These are phyloP conservation scores for Cercophora newfieldiana DNA, from an alignment of 495 filamentous ascomycete genomes.

Conservation along the genomic window DNA sequence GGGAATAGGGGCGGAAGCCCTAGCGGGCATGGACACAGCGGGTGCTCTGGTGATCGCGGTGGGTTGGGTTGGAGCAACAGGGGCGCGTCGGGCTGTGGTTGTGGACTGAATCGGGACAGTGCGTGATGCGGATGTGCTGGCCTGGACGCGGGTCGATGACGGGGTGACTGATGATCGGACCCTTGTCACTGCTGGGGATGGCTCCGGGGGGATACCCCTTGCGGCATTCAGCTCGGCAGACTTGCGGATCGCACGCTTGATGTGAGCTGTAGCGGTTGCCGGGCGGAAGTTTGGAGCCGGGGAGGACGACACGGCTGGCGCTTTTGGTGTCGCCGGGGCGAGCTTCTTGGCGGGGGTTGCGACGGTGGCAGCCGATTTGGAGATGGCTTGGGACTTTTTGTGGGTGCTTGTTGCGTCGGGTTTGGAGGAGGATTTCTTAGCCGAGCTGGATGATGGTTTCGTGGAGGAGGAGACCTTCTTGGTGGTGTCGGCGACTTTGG, in stretches of 20 bases:
- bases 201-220: neutral
- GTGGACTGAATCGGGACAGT: neutral
- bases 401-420: neutral
- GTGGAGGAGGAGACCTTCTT: slow-evolving; percentile 15
- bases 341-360: slow-evolving; percentile 6
- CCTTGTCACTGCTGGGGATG: neutral
- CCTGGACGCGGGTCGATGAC: neutral
- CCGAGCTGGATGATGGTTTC: neutral
- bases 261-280: slow-evolving; percentile 23
- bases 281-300: slow-evolving; percentile 23
- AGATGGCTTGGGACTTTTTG: slow-evolving; percentile 14
- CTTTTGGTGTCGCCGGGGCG: slow-evolving; percentile 1
- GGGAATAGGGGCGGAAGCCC: neutral
- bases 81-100: neutral
- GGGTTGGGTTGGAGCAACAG: neutral
- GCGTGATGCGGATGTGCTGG: neutral
- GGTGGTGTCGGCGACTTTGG: neutral
- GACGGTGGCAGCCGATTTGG: slow-evolving; percentile 11
- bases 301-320: slow-evolving; percentile 11
- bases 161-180: neutral
- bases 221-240: slow-evolving; percentile 11
- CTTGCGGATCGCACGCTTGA: slow-evolving; percentile 24
- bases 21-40: too few species aligned
- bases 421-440: slow-evolving; percentile 7
- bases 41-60: neutral